A percentile compares a stretch with the other conserved stretches of the same genome.
These are phyloP conservation scores for Eimeria acervulina DNA, from an alignment of 169 alveolate genomes.

Conservation along the genomic window DNA sequence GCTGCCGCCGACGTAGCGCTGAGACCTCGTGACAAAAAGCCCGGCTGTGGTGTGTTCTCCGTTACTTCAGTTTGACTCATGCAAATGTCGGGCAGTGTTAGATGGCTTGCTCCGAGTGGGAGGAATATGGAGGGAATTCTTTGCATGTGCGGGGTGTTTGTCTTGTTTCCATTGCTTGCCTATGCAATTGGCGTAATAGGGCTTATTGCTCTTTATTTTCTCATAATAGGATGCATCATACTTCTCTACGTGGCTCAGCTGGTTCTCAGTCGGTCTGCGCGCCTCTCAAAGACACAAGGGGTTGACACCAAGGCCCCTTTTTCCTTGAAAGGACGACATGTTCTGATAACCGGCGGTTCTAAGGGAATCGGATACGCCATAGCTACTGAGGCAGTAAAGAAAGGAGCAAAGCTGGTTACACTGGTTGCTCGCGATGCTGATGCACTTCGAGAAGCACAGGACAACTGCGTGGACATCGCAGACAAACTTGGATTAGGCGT, in stretches of 20 bases:
- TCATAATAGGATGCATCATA: neutral
- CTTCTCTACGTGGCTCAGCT: constrained; percentile 65
- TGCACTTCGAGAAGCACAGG: constrained; percentile 57
- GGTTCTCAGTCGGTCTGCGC: constrained; percentile 42
- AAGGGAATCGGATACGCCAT: constrained; percentile 79
- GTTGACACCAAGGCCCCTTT: constrained; percentile 5
- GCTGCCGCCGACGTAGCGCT: neutral
- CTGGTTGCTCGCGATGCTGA: constrained; percentile 69
- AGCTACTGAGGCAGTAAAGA: constrained; percentile 70
- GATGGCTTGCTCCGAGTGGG: neutral
- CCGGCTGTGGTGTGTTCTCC: neutral
- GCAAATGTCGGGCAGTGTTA: neutral
- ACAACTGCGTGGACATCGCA: constrained; percentile 29
- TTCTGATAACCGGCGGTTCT: constrained; percentile 81
- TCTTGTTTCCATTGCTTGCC: constrained; percentile 39
- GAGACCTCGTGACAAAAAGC: neutral
- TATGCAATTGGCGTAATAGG: constrained; percentile 30
- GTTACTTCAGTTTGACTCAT: neutral
- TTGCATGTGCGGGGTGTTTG: constrained; percentile 6
- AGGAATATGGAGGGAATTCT: constrained; percentile 17
- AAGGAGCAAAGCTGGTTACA: constrained; percentile 56
- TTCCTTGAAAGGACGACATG: constrained; percentile 74
- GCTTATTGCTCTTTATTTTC: neutral
- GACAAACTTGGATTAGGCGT: neutral
- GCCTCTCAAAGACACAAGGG: neutral